Evolutionary conservation across 345 rosid species (phyloP), one percentile per base, ranked within the genome.

Genomic region (Mangifera indica): DNA sequence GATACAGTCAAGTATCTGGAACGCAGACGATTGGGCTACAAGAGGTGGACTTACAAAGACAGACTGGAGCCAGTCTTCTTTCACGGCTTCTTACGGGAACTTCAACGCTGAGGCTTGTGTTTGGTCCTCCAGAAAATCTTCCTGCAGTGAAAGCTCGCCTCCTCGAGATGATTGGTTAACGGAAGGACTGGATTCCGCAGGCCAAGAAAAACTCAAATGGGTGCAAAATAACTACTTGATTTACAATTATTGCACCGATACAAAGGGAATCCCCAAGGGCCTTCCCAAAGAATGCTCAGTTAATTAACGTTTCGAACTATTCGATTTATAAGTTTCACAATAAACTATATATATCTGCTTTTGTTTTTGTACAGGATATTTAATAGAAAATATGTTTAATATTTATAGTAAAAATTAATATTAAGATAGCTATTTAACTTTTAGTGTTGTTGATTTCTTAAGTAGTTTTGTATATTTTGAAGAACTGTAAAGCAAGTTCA

Each of bases 11-110:
- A 84, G 86, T 55, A 67, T 91, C 0, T 89, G 92, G 92, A 84
- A 88, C 77, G 97, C 89, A 0, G 97, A 87, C 58, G 83, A 89
- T 32, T 87, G 89, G 93, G 91, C 93, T 1, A 89, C 92, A 6
- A 84, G 82, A 26, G 93, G 93, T 0, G 91, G 92, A 0, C 74
- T 57, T 14, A 80, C 84, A 7, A 87, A 89, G 84, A 85, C 71
- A 2, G 88, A 86, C 53, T 89, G 92, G 92, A 69, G 71, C 29
- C 74, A 75, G 32, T 89, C 94, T 12, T 81, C 86, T 4, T 83
- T 83, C 72, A 75, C 82, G 5, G 79, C 84, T 26, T 70, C 85
- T 15, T 79, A 82, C 59, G 73, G 80, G 73, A 79, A 79, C 74
- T 79, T 84, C 74, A 81, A 69, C 10, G 84, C 77, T 17, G 56